Evolutionary conservation across 2,329 filamentous ascomycete species (phyloP), one percentile per base, ranked within the genome.

Genomic region (Zalaria sp.): DNA sequence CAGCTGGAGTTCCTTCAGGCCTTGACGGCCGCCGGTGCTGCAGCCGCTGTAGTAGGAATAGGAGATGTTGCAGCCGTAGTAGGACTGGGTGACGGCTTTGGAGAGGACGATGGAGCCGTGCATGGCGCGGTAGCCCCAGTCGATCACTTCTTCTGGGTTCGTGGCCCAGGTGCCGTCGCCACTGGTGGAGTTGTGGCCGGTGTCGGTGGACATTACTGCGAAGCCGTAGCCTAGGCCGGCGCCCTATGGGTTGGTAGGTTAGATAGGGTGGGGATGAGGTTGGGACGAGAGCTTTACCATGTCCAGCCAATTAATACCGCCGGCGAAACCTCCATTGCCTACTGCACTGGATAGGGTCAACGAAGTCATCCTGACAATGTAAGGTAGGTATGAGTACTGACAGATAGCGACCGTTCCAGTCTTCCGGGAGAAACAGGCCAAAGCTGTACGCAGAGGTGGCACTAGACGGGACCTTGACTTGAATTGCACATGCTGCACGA

Each of bases 11-110:
- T 67, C 65, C 41, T 71, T 71, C 29, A 75, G 58, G 3, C 72
- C 75, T 58, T 79, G 72, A 0, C 75, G 62, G 1, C 76, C 75
- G 5, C 77, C 76, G 0, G 72, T 69, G 0, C 72, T 77, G 50
- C 75, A 79, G 5, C 75, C 75, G 2, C 69, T 51, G 46, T 69
- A 78, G 54, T 78, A 79, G 5, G 64, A 67, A 40, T 66, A 68
- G 8, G 57, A 53, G 1, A 64, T 60, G 0, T 55, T 50, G 5
- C 52, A 59, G 3, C 57, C 54, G 47, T 77, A 77, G 56, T 69
- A 76, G 1, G 58, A 56, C 28, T 66, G 50, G 2, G 65, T 61
- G 7, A 77, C 53, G 9, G 58, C 42, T 50, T 75, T 75, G 5
- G 66, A 66, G 5, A 67, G 46, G 3, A 61, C 61, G 3, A 71